Conservation (phyloP, 805 yeast genomes). For the Grigorovia jiainica region DNA sequence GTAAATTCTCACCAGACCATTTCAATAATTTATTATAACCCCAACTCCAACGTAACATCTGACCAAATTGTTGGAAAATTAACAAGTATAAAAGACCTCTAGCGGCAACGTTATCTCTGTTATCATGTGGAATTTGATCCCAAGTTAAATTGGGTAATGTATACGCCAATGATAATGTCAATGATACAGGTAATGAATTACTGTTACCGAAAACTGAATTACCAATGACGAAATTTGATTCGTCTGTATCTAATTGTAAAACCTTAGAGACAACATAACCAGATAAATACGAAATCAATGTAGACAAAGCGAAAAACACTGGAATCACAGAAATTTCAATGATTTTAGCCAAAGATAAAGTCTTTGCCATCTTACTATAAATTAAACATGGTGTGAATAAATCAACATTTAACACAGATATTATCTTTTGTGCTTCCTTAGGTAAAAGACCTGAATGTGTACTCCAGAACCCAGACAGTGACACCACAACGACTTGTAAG, state of each 20-base stretch:
- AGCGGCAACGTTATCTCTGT: conserved; percentile 61
- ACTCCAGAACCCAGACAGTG: conserved; percentile 78
- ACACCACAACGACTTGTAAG: conserved; percentile 76
- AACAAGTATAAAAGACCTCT: conserved; percentile 67
- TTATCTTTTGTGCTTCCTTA: conserved; percentile 63
- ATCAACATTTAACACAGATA: conserved; percentile 76
- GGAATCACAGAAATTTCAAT: conserved; percentile 80
- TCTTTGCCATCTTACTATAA: conserved; percentile 66
- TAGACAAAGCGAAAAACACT: conserved; percentile 70
- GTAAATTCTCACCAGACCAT: conserved; percentile 30
- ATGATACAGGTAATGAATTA: conserved; percentile 86
- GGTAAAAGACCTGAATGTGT: conserved; percentile 64
- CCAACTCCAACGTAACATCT: conserved; percentile 80
- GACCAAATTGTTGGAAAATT: conserved; percentile 77
- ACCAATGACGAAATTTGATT: conserved; percentile 86
- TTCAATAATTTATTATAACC: conserved; percentile 65
- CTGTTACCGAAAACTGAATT: conserved; percentile 97
- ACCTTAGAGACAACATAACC: conserved; percentile 47
- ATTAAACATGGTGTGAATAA: conserved; percentile 92
- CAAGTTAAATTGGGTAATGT: conserved; percentile 68
- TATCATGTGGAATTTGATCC: conserved; percentile 62
- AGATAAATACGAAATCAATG: conserved; percentile 60
- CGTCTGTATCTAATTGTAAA: conserved; percentile 57
- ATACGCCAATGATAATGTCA: conserved; percentile 69
- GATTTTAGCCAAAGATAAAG: conserved; percentile 64